A percentile compares a stretch with the other conserved stretches of the same genome.
phyloP scores from a whole-genome alignment of 2,329 filamentous ascomycete species.

The Corinectria fuckeliana region DNA sequence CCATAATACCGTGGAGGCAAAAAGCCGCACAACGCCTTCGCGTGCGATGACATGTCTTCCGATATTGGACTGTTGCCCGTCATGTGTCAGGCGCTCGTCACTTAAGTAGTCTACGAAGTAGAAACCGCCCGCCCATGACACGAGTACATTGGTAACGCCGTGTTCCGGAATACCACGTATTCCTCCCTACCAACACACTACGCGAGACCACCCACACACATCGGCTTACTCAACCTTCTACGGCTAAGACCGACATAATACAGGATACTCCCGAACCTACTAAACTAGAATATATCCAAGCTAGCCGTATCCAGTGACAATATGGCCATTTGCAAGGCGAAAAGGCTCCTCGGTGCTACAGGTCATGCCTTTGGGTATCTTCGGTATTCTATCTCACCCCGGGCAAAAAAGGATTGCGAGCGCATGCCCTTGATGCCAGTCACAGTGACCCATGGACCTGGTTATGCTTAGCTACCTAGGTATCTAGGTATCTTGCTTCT shows the following conservation, averaged over 20 bases:
- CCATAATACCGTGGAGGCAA: neutral
- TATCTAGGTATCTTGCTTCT: too few relatives aligned
- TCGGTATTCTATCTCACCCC: neutral
- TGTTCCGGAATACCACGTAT: too few relatives aligned
- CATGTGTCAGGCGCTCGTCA: constrained; percentile 19
- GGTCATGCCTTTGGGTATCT: too few relatives aligned
- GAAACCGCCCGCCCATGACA: constrained; percentile 20
- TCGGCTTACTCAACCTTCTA: neutral
- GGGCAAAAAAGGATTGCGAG: neutral
- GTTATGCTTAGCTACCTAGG: constrained; percentile 6
- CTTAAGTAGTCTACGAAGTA: too few relatives aligned
- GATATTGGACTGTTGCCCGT: constrained; percentile 3
- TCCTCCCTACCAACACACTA: neutral
- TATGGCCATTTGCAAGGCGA: neutral
- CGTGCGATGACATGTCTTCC: constrained; percentile 1
- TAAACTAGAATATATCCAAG: neutral
- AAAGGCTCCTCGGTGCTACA: neutral
- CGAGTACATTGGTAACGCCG: neutral
- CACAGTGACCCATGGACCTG: constrained; percentile 6
- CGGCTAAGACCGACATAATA: too few relatives aligned
- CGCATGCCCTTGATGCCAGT: constrained; percentile 4
- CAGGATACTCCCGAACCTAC: too few relatives aligned
- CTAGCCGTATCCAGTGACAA: neutral
- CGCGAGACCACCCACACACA: constrained; percentile 4
- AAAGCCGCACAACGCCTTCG: neutral